phyloP scores from a whole-genome alignment of 2,329 filamentous ascomycete species.

The Paecilomyces formosus region DNA sequence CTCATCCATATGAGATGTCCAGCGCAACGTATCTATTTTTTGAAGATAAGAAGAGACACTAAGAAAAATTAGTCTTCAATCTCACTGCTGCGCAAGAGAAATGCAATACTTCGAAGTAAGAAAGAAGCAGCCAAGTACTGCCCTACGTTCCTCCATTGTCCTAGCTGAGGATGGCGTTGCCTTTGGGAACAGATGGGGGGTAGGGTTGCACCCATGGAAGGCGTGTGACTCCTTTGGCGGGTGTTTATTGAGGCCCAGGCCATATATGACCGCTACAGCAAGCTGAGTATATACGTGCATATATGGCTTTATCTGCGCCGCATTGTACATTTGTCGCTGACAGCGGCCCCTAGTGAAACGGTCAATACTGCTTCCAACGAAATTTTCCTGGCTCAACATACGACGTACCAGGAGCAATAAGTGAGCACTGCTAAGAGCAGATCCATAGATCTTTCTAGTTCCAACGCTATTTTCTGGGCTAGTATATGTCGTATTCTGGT shows the following conservation, averaged over 20 bases:
- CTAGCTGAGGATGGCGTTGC: conserved; percentile 8
- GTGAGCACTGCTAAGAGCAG: conserved; percentile 45
- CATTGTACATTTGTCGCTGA: neutral
- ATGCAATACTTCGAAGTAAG: conserved; percentile 25
- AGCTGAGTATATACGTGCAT: conserved; percentile 9
- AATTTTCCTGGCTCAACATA: neutral
- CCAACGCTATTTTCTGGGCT: conserved; percentile 40
- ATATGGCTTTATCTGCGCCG: neutral
- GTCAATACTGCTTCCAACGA: neutral
- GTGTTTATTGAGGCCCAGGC: conserved; percentile 12
- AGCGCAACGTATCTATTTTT: neutral
- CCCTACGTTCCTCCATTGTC: conserved; percentile 43
- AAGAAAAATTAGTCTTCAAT: neutral
- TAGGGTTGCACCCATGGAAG: neutral
- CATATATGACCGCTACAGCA: conserved; percentile 6
- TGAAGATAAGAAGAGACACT: neutral
- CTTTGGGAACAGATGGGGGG: neutral
- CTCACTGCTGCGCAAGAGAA: neutral
- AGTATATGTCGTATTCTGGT: conserved; percentile 39
- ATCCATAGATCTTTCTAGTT: conserved; percentile 46
- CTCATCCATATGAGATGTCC: neutral
- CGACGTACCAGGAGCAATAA: conserved; percentile 39
- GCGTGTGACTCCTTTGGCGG: neutral
- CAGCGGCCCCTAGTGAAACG: conserved; percentile 9
- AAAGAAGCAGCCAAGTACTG: conserved; percentile 41